phyloP scores from a whole-genome alignment of 2,329 filamentous ascomycete species.

The Sodiomyces alkalinus region DNA sequence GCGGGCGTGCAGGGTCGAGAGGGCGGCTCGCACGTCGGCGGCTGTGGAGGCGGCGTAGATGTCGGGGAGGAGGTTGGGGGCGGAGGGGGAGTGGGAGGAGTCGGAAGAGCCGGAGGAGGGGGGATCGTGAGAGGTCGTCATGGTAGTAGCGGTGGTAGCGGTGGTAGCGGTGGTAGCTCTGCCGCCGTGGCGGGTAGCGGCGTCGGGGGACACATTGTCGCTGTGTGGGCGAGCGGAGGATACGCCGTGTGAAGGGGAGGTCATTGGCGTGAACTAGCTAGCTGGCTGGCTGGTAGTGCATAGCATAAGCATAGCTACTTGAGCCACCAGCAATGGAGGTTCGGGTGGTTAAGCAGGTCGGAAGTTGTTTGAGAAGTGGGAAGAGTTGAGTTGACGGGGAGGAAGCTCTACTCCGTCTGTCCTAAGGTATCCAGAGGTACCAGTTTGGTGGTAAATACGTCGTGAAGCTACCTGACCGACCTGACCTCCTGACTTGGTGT shows the following conservation, averaged over 20 bases:
- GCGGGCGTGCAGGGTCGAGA: slow-evolving; percentile 59
- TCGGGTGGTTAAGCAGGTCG: too few species aligned
- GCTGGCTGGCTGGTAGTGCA: too few species aligned
- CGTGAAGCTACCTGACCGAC: too few species aligned
- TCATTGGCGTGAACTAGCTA: slow-evolving; percentile 28
- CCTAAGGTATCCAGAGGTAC: too few species aligned
- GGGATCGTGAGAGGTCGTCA: slow-evolving; percentile 2
- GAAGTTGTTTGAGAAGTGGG: too few species aligned
- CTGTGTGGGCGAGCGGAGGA: slow-evolving; percentile 15
- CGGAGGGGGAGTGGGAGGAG: slow-evolving; percentile 8
- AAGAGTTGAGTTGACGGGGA: too few species aligned
- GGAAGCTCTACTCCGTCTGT: too few species aligned
- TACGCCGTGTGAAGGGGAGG: slow-evolving; percentile 29
- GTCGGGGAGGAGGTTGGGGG: slow-evolving; percentile 13
- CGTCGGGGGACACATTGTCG: slow-evolving; percentile 2
- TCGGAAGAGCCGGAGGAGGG: slow-evolving; percentile 4
- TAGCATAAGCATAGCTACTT: slow-evolving; percentile 29
- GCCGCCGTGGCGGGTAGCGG: slow-evolving; percentile 6
- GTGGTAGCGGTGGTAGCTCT: slow-evolving; percentile 5
- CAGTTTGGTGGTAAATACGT: too few species aligned
- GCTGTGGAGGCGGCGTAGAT: slow-evolving; percentile 60
- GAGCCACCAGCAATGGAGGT: slow-evolving; percentile 9
- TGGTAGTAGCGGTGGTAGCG: slow-evolving; percentile 5
- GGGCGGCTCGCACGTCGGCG: slow-evolving; percentile 63
- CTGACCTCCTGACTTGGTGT: too few species aligned